These are phyloP conservation scores for Nicotiana obtusifolia DNA, from an alignment of 257 asterid species.

Conservation along the genomic window DNA sequence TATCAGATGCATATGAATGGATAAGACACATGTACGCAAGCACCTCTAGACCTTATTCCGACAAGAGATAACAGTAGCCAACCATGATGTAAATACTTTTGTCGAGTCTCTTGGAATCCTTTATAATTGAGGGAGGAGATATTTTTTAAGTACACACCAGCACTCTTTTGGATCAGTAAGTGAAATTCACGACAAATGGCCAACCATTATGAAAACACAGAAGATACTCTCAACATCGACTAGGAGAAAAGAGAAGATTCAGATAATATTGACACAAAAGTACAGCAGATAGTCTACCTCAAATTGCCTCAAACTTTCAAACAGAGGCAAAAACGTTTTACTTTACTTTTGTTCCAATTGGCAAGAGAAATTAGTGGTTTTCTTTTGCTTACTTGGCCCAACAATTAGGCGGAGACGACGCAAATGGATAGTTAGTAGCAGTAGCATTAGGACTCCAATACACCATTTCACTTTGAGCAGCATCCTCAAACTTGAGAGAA, in stretches of 20 bases:
- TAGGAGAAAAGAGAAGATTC: slow-evolving; percentile 4
- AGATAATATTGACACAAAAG: neutral
- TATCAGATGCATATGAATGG: neutral
- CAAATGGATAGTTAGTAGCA: slow-evolving; percentile 54
- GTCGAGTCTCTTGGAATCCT: neutral
- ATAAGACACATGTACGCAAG: neutral
- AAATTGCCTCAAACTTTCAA: neutral
- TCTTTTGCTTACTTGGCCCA: slow-evolving; percentile 66
- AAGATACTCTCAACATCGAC: neutral
- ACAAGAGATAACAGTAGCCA: neutral
- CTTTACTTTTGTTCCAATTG: neutral
- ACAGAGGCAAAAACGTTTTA: neutral
- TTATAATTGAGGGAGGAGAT: neutral
- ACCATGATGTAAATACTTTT: neutral
- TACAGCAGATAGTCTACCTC: neutral
- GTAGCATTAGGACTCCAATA: slow-evolving; percentile 41
- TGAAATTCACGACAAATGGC: neutral
- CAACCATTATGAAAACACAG: neutral
- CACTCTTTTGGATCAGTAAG: neutral
- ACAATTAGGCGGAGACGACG: slow-evolving; percentile 45
- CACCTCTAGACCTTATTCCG: too few species aligned
- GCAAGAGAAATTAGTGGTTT: slow-evolving; percentile 11
- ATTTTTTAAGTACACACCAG: neutral
- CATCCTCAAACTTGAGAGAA: slow-evolving; percentile 51
- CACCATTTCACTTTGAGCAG: slow-evolving; percentile 36